phyloP scores from a whole-genome alignment of 1,139 yeast genomes.

The Candida frijolesensis region DNA sequence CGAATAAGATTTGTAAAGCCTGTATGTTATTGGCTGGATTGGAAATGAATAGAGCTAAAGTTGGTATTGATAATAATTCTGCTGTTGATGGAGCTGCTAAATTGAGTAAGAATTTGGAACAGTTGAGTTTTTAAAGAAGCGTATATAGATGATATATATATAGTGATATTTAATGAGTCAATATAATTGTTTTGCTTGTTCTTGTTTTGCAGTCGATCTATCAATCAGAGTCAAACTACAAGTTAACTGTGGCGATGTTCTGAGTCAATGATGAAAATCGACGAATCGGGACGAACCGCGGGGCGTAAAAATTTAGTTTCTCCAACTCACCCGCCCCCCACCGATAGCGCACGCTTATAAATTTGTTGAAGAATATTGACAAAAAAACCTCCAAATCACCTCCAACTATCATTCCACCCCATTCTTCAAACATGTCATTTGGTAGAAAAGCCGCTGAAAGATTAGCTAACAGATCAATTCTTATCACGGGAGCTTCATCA shows the following conservation, averaged over 20 bases:
- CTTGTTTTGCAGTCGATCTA: not conserved
- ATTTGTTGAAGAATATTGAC: not conserved
- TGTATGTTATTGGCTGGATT: conserved; percentile 86
- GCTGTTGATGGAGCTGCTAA: conserved; percentile 70
- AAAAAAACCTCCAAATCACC: not conserved
- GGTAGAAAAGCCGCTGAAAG: conserved; percentile 47
- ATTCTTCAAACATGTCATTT: conserved; percentile 34
- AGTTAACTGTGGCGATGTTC: no score
- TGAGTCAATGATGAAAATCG: no score
- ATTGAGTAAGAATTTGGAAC: conserved; percentile 64
- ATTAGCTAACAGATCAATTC: conserved; percentile 40
- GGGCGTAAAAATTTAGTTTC: no score
- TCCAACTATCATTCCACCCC: not conserved
- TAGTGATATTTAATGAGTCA: not conserved
- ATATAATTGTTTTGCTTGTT: not conserved
- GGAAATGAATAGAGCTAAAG: conserved; percentile 70
- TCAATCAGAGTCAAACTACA: no score
- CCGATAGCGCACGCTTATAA: not conserved
- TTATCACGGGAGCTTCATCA: conserved; percentile 41
- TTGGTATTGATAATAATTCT: conserved; percentile 52
- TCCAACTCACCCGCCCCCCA: no score
- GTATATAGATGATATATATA: not conserved
- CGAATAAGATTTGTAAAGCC: conserved; percentile 89
- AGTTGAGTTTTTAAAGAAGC: conserved; percentile 53
- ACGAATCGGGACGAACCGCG: no score